Percentiles rank a stretch among this genome's conserved stretches.
Conservation (phyloP, 2,329 filamentous ascomycete species). For the Albifimbria verrucaria region DNA sequence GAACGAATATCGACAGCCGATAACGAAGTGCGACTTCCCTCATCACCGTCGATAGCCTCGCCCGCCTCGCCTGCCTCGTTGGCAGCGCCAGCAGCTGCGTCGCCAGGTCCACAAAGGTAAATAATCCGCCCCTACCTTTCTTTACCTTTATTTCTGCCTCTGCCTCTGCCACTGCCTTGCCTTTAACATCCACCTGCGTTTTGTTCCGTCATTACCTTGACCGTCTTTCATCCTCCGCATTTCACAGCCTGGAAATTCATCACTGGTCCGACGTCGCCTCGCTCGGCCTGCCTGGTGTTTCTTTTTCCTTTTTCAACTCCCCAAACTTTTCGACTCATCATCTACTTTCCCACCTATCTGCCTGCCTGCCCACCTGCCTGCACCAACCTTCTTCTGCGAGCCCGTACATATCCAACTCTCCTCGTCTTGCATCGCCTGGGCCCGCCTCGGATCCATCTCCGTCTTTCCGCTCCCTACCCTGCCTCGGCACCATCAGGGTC, state of each 20-base stretch:
- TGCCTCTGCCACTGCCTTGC: background rate
- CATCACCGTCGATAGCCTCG: constrained; percentile 31
- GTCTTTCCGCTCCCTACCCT: background rate
- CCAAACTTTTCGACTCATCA: no score
- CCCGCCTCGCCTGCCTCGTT: constrained; percentile 18
- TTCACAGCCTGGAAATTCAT: no score
- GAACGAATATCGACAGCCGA: constrained; percentile 57
- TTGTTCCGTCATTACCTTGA: no score
- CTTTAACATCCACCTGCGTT: background rate
- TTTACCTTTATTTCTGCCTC: background rate
- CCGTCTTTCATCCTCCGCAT: no score
- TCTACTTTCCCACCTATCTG: no score
- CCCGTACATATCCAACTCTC: background rate
- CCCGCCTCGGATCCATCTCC: background rate
- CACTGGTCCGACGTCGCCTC: no score
- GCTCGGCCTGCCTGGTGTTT: no score
- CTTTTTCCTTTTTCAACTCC: no score
- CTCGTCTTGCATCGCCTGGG: background rate
- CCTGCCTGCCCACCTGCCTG: no score
- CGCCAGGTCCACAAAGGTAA: constrained; percentile 16
- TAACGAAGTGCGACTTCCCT: constrained; percentile 53
- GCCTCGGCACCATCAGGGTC: background rate
- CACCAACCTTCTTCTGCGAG: no score
- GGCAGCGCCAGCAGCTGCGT: constrained; percentile 10
- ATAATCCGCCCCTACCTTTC: constrained; percentile 1